These are phyloP conservation scores for Rhizopogon vulgaris DNA, from an alignment of 768 basidiomycete species.

Conservation along the genomic window DNA sequence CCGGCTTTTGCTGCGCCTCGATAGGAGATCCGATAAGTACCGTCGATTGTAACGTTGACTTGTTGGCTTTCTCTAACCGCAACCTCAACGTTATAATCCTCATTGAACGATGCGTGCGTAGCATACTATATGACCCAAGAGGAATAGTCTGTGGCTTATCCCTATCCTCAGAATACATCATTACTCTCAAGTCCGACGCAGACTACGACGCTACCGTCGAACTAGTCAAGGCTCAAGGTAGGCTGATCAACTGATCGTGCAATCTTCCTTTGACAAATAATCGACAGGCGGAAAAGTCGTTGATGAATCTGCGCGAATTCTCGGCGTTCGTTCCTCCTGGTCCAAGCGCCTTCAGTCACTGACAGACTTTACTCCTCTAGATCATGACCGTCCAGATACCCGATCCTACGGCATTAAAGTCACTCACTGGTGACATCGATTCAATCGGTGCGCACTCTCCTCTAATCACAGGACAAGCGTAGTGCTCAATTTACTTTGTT, in stretches of 20 bases:
- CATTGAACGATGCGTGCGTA: neutral
- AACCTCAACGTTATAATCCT: neutral
- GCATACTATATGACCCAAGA: no score
- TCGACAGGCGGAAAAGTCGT: neutral
- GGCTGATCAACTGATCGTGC: neutral
- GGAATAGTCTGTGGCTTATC: neutral
- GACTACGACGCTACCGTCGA: neutral
- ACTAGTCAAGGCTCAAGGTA: neutral
- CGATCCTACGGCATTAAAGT: neutral
- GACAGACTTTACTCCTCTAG: neutral
- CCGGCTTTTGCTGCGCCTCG: neutral
- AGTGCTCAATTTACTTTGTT: neutral
- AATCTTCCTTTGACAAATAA: neutral
- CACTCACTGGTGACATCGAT: neutral
- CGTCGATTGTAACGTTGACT: no score
- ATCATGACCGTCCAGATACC: neutral
- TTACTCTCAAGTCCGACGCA: neutral
- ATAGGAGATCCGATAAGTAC: neutral
- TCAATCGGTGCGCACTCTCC: neutral
- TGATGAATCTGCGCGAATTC: neutral
- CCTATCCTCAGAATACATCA: neutral
- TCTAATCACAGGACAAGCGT: neutral
- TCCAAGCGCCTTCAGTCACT: neutral
- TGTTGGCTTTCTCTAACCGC: neutral
- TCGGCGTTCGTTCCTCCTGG: neutral